phyloP scores from a whole-genome alignment of 2,329 filamentous ascomycete genomes.

The Apiospora rasikravindrae region DNA sequence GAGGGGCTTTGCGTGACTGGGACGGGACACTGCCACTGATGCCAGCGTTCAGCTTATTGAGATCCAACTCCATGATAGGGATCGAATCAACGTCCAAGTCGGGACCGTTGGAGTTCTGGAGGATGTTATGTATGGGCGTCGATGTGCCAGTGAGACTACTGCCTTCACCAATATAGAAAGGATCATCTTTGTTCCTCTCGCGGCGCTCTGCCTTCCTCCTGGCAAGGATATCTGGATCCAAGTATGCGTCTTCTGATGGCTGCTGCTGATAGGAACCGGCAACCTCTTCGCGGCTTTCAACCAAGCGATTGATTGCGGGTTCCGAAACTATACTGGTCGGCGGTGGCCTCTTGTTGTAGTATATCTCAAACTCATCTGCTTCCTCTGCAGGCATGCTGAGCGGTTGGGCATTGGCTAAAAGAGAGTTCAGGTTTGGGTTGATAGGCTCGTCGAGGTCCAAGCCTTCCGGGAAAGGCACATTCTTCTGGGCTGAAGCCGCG shows the following conservation, averaged over 20 bases:
- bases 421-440: slow-evolving; percentile 70
- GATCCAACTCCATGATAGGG: slow-evolving; percentile 90
- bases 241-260: slow-evolving; percentile 66
- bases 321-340: slow-evolving; percentile 58
- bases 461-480: slow-evolving; percentile 78
- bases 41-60: slow-evolving; percentile 59
- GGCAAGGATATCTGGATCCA: slow-evolving; percentile 76
- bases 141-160: slow-evolving; percentile 64
- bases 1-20: slow-evolving; percentile 30
- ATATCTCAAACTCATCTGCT: slow-evolving; percentile 70
- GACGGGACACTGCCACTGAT: slow-evolving; percentile 38
- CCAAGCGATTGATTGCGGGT: slow-evolving; percentile 61
- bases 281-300: slow-evolving; percentile 51
- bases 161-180: slow-evolving; percentile 81
- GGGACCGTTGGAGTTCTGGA: slow-evolving; percentile 73
- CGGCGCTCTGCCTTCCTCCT: slow-evolving; percentile 76
- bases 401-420: slow-evolving; percentile 67
- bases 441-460: slow-evolving; percentile 84
- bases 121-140: slow-evolving; percentile 80
- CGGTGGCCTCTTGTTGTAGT: slow-evolving; percentile 64
- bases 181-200: slow-evolving; percentile 89
- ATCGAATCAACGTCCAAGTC: slow-evolving; percentile 92
- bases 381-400: slow-evolving; percentile 56
- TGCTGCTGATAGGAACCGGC: slow-evolving; percentile 63
- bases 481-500: slow-evolving; percentile 78